phyloP scores from a whole-genome alignment of 257 asterid genomes.

The Forsythia viridissima region DNA sequence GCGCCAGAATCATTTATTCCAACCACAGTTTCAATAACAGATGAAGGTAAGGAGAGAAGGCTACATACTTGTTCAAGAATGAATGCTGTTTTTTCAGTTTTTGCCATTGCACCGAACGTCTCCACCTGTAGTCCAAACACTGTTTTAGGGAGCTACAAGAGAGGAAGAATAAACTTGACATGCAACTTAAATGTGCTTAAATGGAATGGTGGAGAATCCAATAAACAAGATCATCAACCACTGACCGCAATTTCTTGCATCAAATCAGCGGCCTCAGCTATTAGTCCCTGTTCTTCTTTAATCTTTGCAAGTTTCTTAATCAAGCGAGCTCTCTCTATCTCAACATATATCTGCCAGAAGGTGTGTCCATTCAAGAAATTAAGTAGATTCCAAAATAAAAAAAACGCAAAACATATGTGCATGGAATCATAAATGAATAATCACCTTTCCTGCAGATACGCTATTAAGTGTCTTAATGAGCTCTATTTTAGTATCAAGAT shows the following conservation, averaged over 20 bases:
- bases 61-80: conserved; percentile 88
- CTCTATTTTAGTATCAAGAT: conserved; percentile 80
- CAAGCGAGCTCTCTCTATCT: conserved; percentile 96
- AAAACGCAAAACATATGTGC: conserved; percentile 1
- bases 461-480: conserved; percentile 88
- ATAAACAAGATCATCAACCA: conserved; percentile 15
- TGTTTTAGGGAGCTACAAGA: background rate
- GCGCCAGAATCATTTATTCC: conserved; percentile 4
- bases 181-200: background rate
- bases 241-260: conserved; percentile 99
- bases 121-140: conserved; percentile 62
- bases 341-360: conserved; percentile 77
- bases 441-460: conserved; percentile 97
- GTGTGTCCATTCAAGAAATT: conserved; percentile 1
- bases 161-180: background rate
- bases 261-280: conserved; percentile 95
- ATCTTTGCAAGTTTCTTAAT: conserved; percentile 90
- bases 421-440: conserved; percentile 6
- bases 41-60: conserved; percentile 13
- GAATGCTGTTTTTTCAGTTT: conserved; percentile 96
- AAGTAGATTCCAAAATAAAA: background rate
- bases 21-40: conserved; percentile 17
- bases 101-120: conserved; percentile 99
- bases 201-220: background rate
- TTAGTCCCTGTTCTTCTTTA: conserved; percentile 86